Evolutionary conservation across 805 yeast species (phyloP), one percentile per base, ranked within the genome.

Genomic region (Sugiyamaella qingdaonensis): DNA sequence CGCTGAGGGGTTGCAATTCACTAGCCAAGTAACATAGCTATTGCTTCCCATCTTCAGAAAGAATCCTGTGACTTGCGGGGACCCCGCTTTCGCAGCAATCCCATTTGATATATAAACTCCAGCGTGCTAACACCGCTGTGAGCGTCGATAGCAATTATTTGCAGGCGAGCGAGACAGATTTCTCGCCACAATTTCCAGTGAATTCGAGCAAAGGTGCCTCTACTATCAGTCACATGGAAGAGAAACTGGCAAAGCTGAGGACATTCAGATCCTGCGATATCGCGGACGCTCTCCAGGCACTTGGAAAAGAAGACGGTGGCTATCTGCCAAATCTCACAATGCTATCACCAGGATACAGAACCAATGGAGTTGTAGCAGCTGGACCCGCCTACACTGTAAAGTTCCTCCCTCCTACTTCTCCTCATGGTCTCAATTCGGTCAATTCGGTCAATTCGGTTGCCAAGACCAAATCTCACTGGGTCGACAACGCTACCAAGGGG

Each of bases 341-440:
- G 50, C 19, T 49, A 10, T 49, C 56, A 2, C 56, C 56, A 11
- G 56, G 47, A 10, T 49, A 49, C 35, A 34, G 33, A 33, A 33
- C 43, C 16, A 32, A 53, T 19, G 49, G 48, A 24, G 50, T 53
- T 14, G 44, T 53, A 2, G 52, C 48, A 9, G 56, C 56, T 10
- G 56, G 56, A 9, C 56, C 56, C 2, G 56, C 56, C 21, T 53
- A 53, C 39, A 53, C 56, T 33, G 56, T 53, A 8, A 42, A 44
- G 54, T 31, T 51, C 34, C 29, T 19, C 16, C 44, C 49, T 4
- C 8, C 8, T n/a, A 45, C 32, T 46, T 9, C 8, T 10, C 47
- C 49, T n/a, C 4, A 14, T 19, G 24, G 24, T 39, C 21, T 32
- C 48, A 24, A 14, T 9, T 21, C 43, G 14, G 43, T 32, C 48